These are phyloP conservation scores for Leccinum obscurum DNA, from an alignment of 768 basidiomycete genomes.

Conservation along the genomic window DNA sequence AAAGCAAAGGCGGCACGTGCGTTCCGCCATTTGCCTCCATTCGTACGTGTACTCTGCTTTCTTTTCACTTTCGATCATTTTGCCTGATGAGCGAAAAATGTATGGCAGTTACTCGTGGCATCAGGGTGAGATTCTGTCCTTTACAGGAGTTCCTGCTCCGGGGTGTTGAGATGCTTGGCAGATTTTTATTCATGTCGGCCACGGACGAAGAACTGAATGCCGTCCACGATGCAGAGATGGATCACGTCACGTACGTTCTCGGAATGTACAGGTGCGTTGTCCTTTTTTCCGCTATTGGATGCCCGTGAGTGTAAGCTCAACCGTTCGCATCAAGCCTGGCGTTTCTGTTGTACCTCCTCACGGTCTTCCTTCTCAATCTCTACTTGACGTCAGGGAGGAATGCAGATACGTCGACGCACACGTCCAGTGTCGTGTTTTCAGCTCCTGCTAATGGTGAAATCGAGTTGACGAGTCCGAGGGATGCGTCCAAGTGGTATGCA, in stretches of 20 bases:
- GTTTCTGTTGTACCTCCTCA: conserved; percentile 76
- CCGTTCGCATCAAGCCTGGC: conserved; percentile 39
- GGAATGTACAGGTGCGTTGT: conserved; percentile 72
- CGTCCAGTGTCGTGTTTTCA: conserved; percentile 21
- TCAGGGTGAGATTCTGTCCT: conserved; percentile 53
- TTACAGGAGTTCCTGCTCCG: not conserved
- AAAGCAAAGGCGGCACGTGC: conserved; percentile 48
- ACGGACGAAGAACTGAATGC: conserved; percentile 87
- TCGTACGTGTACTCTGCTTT: conserved; percentile 53
- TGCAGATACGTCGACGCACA: conserved; percentile 29
- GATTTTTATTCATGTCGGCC: conserved; percentile 87
- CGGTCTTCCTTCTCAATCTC: conserved; percentile 67
- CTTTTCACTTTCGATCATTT: not conserved
- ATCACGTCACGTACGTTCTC: conserved; percentile 87
- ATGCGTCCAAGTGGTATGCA: conserved; percentile 61
- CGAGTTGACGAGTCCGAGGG: conserved; percentile 38
- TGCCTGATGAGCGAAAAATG: conserved; percentile 2
- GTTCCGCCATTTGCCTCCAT: conserved; percentile 87
- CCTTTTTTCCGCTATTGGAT: not conserved
- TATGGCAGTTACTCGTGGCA: conserved; percentile 60
- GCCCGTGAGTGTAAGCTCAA: not conserved
- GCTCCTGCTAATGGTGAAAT: conserved; percentile 36
- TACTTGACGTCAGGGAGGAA: conserved; percentile 66
- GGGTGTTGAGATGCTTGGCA: conserved; percentile 26
- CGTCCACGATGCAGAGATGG: conserved; percentile 72